These are phyloP conservation scores for Trametes gibbosa DNA, from an alignment of 768 basidiomycete genomes.

Conservation along the genomic window DNA sequence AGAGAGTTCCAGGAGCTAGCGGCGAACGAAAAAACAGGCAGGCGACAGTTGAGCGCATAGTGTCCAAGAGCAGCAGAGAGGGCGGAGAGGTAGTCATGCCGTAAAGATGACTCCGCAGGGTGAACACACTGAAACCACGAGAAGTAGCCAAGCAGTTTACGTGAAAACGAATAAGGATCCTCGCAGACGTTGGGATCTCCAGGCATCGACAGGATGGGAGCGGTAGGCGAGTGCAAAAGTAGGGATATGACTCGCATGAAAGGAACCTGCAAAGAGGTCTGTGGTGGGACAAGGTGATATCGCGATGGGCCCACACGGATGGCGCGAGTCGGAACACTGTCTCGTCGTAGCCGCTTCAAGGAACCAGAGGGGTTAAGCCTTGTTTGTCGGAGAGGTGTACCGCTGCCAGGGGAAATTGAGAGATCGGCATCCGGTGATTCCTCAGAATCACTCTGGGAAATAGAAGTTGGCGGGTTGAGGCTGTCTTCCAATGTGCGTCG, in stretches of 20 bases:
- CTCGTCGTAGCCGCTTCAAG: background rate
- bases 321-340: background rate
- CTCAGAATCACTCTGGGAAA: conserved; percentile 26
- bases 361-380: background rate
- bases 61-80: conserved; percentile 70
- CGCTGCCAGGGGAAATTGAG: background rate
- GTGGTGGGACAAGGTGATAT: conserved; percentile 19
- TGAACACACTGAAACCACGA: conserved; percentile 63
- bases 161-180: conserved; percentile 34
- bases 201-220: conserved; percentile 48
- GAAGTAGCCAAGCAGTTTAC: conserved; percentile 58
- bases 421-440: conserved; percentile 30
- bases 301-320: background rate
- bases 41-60: conserved; percentile 71
- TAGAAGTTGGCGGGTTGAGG: conserved; percentile 21
- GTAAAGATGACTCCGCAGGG: conserved; percentile 72
- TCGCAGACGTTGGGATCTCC: conserved; percentile 19
- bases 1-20: conserved; percentile 59
- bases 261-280: conserved; percentile 64
- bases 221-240: conserved; percentile 54
- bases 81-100: conserved; percentile 69
- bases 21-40: conserved; percentile 60
- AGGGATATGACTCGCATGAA: conserved; percentile 62
- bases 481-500: conserved; percentile 35
- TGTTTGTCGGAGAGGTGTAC: background rate